A percentile compares a stretch with the other conserved stretches of the same genome.
Conservation (phyloP, 2,329 filamentous ascomycete species). For the Xylaria multiplex region DNA sequence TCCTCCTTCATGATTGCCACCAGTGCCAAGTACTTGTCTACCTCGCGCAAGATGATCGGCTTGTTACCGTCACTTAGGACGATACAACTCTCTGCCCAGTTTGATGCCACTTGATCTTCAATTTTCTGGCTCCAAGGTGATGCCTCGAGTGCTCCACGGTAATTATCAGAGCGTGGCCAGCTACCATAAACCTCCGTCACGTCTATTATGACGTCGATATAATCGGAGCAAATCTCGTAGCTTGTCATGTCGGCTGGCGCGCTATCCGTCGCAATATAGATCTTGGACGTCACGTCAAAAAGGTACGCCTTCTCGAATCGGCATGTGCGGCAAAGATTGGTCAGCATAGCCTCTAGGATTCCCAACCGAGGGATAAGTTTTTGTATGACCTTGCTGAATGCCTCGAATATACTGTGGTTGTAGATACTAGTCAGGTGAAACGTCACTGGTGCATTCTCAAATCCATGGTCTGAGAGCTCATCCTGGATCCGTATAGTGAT, state of each 20-base stretch:
- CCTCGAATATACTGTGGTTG: slow-evolving; percentile 98
- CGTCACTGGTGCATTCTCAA: slow-evolving; percentile 91
- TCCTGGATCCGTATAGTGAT: slow-evolving; percentile 97
- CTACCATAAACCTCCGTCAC: slow-evolving; percentile 92
- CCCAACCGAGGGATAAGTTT: slow-evolving; percentile 94
- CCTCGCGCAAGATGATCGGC: slow-evolving; percentile 74
- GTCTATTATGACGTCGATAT: slow-evolving; percentile 98
- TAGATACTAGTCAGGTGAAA: slow-evolving; percentile 99
- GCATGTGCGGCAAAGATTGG: slow-evolving; percentile 91
- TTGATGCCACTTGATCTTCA: slow-evolving; percentile 73
- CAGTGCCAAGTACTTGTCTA: slow-evolving; percentile 79
- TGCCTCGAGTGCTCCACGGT: slow-evolving; percentile 66
- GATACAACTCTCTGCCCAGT: slow-evolving; percentile 74
- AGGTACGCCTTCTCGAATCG: slow-evolving; percentile 98
- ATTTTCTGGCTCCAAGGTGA: slow-evolving; percentile 70
- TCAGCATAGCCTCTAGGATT: slow-evolving; percentile 92
- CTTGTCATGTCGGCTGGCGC: slow-evolving; percentile 92
- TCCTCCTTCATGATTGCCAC: slow-evolving; percentile 90
- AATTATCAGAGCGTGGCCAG: slow-evolving; percentile 69
- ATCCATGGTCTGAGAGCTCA: slow-evolving; percentile 90
- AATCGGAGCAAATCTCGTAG: slow-evolving; percentile 98
- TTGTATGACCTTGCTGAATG: slow-evolving; percentile 97
- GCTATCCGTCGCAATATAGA: slow-evolving; percentile 97
- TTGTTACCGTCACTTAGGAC: slow-evolving; percentile 71
- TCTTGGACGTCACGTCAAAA: slow-evolving; percentile 97